Conservation (phyloP, 345 rosid genomes). For the Citrus medica region DNA sequence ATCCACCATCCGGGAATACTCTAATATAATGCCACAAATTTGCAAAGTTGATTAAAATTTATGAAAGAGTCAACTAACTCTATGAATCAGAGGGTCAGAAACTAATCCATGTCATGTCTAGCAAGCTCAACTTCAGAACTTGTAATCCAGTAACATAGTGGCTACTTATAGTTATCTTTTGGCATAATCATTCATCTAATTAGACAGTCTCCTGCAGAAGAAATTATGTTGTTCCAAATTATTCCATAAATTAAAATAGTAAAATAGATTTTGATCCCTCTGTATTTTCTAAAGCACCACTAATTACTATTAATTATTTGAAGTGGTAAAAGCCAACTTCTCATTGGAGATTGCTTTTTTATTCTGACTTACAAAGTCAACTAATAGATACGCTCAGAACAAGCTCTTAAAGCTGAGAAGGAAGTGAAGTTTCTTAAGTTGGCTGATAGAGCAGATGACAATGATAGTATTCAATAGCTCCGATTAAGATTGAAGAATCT, state of each 20-base stretch:
- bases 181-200: neutral
- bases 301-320: neutral
- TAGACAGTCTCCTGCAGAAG: neutral
- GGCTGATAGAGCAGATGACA: neutral
- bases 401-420: neutral
- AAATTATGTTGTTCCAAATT: neutral
- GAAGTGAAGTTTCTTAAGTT: too few relatives aligned
- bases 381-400: neutral
- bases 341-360: neutral
- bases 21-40: constrained; percentile 28
- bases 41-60: neutral
- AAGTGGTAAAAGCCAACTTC: neutral
- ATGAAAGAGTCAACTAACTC: neutral
- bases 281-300: neutral
- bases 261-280: neutral
- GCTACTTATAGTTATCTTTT: neutral
- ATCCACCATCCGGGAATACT: constrained; percentile 90
- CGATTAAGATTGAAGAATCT: neutral
- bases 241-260: neutral
- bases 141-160: neutral
- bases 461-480: neutral
- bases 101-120: neutral
- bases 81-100: neutral
- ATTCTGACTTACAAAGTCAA: neutral
- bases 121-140: neutral